Evolutionary conservation across 2,329 filamentous ascomycete species (phyloP), one percentile per base, ranked within the genome.

Genomic region (Diaporthe citriasiana): DNA sequence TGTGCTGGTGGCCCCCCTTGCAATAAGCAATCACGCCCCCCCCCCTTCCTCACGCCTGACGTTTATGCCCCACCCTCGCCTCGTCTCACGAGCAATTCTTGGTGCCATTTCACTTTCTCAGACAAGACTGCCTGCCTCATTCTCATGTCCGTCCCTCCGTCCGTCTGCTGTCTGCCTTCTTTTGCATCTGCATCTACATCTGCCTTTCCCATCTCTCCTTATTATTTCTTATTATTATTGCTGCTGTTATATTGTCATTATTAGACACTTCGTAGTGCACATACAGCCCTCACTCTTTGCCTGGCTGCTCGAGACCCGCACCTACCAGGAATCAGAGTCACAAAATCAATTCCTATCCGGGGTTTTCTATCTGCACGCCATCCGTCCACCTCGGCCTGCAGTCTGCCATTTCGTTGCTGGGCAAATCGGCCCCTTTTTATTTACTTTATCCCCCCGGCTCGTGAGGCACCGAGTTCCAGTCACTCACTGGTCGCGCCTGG

Each of bases 81-180:
- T 73, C 63, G 71, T 73, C 70, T 73, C 73, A 70, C 73, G 56
- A 73, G 70, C 73, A 74, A 56, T 73, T 73, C 56, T 55, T 71
- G 55, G 56, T 25, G 27, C 66, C 66, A 55, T 57, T 59, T 53
- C 50, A 59, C 56, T 53, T 60, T 65, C 70, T 71, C 53, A 30
- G 50, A n/a, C 40, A 63, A 40, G 70, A 40, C 55, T 45, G 69
- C 30, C 68, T 59, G 33, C 47, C 25, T 53, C 50, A 63, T 30
- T 35, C 40, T 33, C 45, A 51, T 47, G 3, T 50, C 19, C 30
- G 33, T 15, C 71, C 47, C n/a, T 17, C 22, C n/a, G 9, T 7
- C n/a, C 10, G 9, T 51, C 47, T 25, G 45, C 19, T 51, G 9
- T 55, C 33, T 38, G 13, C 33, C 30, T 35, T 42, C 45, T 22